phyloP scores from a whole-genome alignment of 2,329 filamentous ascomycete genomes.

The Atkinsonella hypoxylon region DNA sequence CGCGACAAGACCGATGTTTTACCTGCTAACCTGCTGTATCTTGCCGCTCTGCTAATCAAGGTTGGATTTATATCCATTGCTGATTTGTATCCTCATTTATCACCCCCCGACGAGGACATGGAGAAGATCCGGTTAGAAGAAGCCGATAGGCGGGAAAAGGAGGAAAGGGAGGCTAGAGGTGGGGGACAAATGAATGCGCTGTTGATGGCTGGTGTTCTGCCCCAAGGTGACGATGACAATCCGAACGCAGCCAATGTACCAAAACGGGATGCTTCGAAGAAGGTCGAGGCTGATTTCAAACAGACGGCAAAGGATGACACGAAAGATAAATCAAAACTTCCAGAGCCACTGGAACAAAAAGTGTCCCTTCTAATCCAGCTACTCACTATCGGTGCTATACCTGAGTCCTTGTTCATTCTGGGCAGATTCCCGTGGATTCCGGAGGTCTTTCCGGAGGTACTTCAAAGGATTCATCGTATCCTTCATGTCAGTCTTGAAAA shows the following conservation, averaged over 20 bases:
- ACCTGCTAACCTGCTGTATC: constrained; percentile 84
- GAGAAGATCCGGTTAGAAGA: constrained; percentile 56
- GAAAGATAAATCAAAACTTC: constrained; percentile 40
- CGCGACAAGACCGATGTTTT: constrained; percentile 65
- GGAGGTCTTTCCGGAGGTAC: constrained; percentile 71
- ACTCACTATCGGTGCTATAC: constrained; percentile 81
- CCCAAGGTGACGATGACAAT: constrained; percentile 58
- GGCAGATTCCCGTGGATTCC: constrained; percentile 88
- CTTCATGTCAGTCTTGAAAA: constrained; percentile 71
- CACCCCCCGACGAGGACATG: constrained; percentile 78
- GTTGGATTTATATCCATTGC: constrained; percentile 89
- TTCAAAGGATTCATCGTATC: constrained; percentile 72
- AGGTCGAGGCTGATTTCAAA: constrained; percentile 42
- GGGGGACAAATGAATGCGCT: constrained; percentile 70
- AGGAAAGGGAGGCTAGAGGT: constrained; percentile 60
- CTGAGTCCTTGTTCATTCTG: constrained; percentile 84
- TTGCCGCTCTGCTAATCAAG: constrained; percentile 88
- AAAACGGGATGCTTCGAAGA: constrained; percentile 39
- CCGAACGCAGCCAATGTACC: constrained; percentile 27
- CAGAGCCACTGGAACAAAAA: constrained; percentile 80
- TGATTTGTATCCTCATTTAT: constrained; percentile 86
- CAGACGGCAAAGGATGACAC: constrained; percentile 25
- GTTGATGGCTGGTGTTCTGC: constrained; percentile 72
- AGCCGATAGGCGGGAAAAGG: constrained; percentile 64
- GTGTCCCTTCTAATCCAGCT: constrained; percentile 72